A percentile compares a stretch with the other conserved stretches of the same genome.
Evolutionary conservation across 495 filamentous ascomycete genomes (phyloP).

Genomic region (Hypoxylon perforatum): DNA sequence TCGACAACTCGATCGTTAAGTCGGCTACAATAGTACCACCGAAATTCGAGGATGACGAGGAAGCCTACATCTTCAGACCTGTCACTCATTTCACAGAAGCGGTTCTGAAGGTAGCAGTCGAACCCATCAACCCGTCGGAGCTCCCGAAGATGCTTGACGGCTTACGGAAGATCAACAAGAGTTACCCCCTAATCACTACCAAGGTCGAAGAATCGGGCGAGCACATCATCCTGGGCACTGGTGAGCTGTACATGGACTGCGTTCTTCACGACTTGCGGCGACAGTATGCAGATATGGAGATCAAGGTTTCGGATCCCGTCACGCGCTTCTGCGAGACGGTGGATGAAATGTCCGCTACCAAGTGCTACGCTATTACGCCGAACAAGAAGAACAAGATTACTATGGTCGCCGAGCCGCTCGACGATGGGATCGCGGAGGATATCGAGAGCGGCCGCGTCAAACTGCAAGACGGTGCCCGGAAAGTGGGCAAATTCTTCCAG

Average conservation of each 20-base stretch:
- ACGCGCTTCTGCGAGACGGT: conserved; percentile 98
- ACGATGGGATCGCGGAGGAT: conserved; percentile 93
- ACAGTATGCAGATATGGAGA: conserved; percentile 98
- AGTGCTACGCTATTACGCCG: conserved; percentile 96
- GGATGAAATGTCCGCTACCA: conserved; percentile 96
- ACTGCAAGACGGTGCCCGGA: conserved; percentile 92
- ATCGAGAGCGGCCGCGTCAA: conserved; percentile 91
- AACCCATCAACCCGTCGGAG: conserved; percentile 97
- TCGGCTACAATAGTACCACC: conserved; percentile 92
- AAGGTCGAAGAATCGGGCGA: conserved; percentile 99
- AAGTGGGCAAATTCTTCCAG: conserved; percentile 96
- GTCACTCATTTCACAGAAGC: conserved; percentile 96
- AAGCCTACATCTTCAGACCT: conserved; percentile 93
- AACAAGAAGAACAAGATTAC: conserved; percentile 99
- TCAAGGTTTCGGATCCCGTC: conserved; percentile 97
- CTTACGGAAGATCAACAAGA: conserved; percentile 95
- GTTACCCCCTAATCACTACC: conserved; percentile 92
- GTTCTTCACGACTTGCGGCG: conserved; percentile 93
- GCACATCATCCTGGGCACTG: conserved; percentile 93
- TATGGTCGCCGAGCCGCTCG: conserved; percentile 95
- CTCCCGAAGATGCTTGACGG: conserved; percentile 99
- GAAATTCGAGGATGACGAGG: conserved; percentile 84
- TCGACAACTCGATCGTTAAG: conserved; percentile 99
- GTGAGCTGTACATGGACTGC: conserved; percentile 98
- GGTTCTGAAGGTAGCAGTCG: conserved; percentile 96